Conservation (phyloP, 2,329 filamentous ascomycete genomes). For the Apiospora pterosperma region DNA sequence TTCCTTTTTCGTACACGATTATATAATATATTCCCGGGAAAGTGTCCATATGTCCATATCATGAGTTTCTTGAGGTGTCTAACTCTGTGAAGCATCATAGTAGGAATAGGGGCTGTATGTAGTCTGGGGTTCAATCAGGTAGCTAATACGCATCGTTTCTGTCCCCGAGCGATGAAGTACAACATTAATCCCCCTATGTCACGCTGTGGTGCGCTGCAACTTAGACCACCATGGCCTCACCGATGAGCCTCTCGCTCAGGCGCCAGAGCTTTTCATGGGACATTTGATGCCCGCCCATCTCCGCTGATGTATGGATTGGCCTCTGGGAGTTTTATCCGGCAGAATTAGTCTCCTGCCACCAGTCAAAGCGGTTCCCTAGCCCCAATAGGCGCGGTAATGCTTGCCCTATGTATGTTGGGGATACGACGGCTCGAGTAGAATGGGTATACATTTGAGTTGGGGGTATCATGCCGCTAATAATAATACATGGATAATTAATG, state of each 20-base stretch:
- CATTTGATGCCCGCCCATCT: neutral
- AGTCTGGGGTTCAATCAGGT: no score
- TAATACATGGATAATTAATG: neutral
- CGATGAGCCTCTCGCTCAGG: constrained; percentile 31
- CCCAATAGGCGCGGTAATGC: neutral
- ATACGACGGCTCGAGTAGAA: neutral
- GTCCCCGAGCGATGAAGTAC: neutral
- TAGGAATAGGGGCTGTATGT: no score
- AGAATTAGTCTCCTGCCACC: neutral
- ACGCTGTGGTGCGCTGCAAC: neutral
- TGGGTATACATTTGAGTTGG: neutral
- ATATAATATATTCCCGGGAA: neutral
- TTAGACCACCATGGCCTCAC: constrained; percentile 15
- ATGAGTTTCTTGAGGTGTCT: no score
- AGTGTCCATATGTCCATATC: no score
- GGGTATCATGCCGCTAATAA: neutral
- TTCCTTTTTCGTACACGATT: neutral
- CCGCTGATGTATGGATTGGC: constrained; percentile 6
- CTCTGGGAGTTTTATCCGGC: neutral
- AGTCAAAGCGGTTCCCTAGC: neutral
- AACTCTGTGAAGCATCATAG: no score
- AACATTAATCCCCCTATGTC: neutral
- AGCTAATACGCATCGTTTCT: no score
- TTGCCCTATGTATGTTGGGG: neutral
- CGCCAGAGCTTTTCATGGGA: constrained; percentile 28